phyloP scores from a whole-genome alignment of 2,329 filamentous ascomycete species.

The Fusarium sp. region DNA sequence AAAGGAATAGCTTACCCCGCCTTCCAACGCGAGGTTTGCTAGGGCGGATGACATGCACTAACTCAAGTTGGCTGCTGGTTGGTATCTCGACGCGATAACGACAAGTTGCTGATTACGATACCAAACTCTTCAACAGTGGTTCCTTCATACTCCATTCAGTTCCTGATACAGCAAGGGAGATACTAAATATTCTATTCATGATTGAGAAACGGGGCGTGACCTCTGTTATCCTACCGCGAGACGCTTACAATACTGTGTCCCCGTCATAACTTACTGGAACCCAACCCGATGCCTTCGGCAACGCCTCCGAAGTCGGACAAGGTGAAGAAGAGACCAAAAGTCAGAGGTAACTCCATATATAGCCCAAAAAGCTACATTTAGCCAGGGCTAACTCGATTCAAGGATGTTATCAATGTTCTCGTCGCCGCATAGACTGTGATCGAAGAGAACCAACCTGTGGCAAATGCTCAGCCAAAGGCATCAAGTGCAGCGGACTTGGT shows the following conservation, averaged over 20 bases:
- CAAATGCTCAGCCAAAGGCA: conserved; percentile 38
- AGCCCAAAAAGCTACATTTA: too few species aligned
- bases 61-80: neutral
- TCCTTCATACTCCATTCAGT: neutral
- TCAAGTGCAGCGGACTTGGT: conserved; percentile 39
- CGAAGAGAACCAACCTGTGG: conserved; percentile 37
- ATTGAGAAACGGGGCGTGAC: too few species aligned
- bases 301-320: conserved; percentile 10
- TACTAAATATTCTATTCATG: accelerated
- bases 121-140: neutral
- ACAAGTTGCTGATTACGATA: neutral
- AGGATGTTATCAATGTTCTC: conserved; percentile 44
- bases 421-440: conserved; percentile 44
- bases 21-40: neutral
- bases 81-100: conserved; percentile 6
- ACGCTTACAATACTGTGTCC: neutral
- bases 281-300: conserved; percentile 4
- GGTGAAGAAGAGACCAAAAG: conserved; percentile 32
- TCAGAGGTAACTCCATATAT: conserved; percentile 20
- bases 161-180: neutral
- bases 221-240: too few species aligned
- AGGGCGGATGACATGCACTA: neutral
- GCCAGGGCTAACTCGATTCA: neutral
- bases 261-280: neutral
- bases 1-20: conserved; percentile 17